Evolutionary conservation across 2,329 filamentous ascomycete genomes (phyloP), one percentile per base, ranked within the genome.

Genomic region (Botryotinia narcissicola): DNA sequence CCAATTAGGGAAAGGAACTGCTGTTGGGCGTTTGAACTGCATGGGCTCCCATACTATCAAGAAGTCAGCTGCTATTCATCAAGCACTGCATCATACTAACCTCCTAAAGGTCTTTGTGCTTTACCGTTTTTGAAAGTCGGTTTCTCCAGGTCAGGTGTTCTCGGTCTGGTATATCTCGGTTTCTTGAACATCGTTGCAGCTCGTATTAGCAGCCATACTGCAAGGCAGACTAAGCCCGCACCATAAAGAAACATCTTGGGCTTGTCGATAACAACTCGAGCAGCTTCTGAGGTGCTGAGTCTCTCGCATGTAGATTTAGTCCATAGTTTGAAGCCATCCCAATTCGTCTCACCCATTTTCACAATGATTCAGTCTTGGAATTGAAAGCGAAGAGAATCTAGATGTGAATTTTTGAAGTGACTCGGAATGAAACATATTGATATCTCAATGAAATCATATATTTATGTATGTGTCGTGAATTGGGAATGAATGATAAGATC

Each of bases 61-160:
- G 29, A 29, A 42, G 63, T 79, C 54, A 78, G 76, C 64, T 61
- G n/a, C 25, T 29, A 14, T 42, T 35, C 18, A 61, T 25, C 42
- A n/a, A 40, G 4, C 29, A 20, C 60, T 44, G 25, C 20, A 42
- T 22, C 16, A 44, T 44, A 74, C 77, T 25, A 48, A 80, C 80
- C 79, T 77, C 80, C 80, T 32, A 79, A 32, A 25, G 51, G n/a
- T 42, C 71, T 73, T 22, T 73, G 71, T 12, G 77, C 75, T 73
- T 81, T 81, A 62, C 77, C 77, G 16, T 74, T 76, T 59, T 74
- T 75, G 32, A 75, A 70, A 60, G 73, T 73, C n/a, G 76, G 75
- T 68, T 80, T 80, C 72, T 80, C 79, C 67, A 81, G 72, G 66
- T 79, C 78, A 59, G 79, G 79, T 20, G 79, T 81, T 35, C 73